Evolutionary conservation across 306 rosid genomes (phyloP).

Genomic region (Malus asiatica): DNA sequence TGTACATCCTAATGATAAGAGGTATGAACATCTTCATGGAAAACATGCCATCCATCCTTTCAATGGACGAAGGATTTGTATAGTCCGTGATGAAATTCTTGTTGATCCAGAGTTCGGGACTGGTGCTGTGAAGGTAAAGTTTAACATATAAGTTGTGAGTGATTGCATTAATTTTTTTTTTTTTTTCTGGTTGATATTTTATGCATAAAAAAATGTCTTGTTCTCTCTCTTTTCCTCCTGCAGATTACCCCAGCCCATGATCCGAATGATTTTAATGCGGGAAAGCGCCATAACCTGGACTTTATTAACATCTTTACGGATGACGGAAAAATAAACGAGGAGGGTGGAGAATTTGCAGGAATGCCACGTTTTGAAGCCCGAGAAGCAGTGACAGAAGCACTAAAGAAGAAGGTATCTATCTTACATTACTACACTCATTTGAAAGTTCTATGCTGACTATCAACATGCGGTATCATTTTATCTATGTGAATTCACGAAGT

Average conservation of each 20-base stretch:
- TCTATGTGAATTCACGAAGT: background rate
- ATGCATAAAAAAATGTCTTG: background rate
- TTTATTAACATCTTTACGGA: slow-evolving; percentile 74
- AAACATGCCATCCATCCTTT: slow-evolving; percentile 87
- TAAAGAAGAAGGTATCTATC: slow-evolving; percentile 62
- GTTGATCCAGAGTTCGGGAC: slow-evolving; percentile 85
- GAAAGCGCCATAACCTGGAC: slow-evolving; percentile 76
- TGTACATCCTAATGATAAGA: slow-evolving; percentile 63
- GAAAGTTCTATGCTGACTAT: background rate
- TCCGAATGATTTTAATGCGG: slow-evolving; percentile 90
- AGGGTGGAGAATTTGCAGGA: slow-evolving; percentile 81
- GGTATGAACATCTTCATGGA: slow-evolving; percentile 74
- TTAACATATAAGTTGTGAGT: background rate
- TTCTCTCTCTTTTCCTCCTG: slow-evolving; percentile 18
- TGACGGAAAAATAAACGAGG: slow-evolving; percentile 77
- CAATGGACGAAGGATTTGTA: slow-evolving; percentile 70
- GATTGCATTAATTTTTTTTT: slow-evolving; percentile 5
- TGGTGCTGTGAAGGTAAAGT: slow-evolving; percentile 94
- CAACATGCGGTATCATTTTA: background rate
- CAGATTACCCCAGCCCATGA: slow-evolving; percentile 99
- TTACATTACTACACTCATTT: background rate
- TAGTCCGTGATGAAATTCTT: slow-evolving; percentile 72
- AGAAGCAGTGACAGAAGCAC: slow-evolving; percentile 63
- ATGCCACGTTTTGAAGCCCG: slow-evolving; percentile 85
- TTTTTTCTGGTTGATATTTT: slow-evolving; percentile 10